These are phyloP conservation scores for Gilbertella persicaria DNA, from an alignment of 371 early-diverging fungal genomes.

Conservation along the genomic window DNA sequence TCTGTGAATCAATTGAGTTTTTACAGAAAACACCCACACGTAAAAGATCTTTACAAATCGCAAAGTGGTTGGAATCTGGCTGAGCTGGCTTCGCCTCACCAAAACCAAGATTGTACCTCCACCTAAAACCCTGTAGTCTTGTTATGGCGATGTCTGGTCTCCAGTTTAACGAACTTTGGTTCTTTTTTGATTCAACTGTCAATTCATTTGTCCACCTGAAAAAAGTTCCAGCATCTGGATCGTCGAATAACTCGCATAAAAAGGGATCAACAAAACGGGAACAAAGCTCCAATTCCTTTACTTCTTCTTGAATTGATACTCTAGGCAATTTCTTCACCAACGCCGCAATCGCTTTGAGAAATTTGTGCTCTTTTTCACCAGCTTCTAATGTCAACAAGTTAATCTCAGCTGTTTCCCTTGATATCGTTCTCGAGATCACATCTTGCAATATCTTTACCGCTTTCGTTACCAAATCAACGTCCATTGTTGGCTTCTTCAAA, in stretches of 20 bases:
- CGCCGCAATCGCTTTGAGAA: slow-evolving; percentile 8
- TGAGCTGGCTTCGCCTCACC: too few species aligned
- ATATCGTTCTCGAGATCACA: slow-evolving; percentile 2
- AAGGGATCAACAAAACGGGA: slow-evolving; percentile 10
- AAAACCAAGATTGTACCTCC: too few species aligned
- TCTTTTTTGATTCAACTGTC: too few species aligned
- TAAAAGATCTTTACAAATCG: too few species aligned
- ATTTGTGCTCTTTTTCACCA: slow-evolving; percentile 6
- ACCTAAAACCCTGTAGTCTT: too few species aligned
- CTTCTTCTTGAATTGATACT: slow-evolving; percentile 10
- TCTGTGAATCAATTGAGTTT: too few species aligned
- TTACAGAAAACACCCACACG: too few species aligned
- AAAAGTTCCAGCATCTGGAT: slow-evolving; percentile 6
- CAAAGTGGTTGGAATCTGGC: too few species aligned
- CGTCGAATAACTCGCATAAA: slow-evolving; percentile 9
- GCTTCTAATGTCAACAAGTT: slow-evolving; percentile 6
- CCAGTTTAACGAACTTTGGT: too few species aligned
- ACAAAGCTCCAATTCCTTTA: slow-evolving; percentile 11
- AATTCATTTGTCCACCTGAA: slow-evolving; percentile 12
- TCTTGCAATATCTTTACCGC: slow-evolving; percentile 7
- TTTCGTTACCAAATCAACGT: slow-evolving; percentile 2
- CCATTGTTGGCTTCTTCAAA: slow-evolving; percentile 8
- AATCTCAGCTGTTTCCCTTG: slow-evolving; percentile 4
- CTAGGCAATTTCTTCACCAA: slow-evolving; percentile 13
- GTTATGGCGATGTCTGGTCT: too few species aligned